Evolutionary conservation across 2,329 filamentous ascomycete species (phyloP), one percentile per base, ranked within the genome.

Genomic region (Microcyclospora tardicrescens): DNA sequence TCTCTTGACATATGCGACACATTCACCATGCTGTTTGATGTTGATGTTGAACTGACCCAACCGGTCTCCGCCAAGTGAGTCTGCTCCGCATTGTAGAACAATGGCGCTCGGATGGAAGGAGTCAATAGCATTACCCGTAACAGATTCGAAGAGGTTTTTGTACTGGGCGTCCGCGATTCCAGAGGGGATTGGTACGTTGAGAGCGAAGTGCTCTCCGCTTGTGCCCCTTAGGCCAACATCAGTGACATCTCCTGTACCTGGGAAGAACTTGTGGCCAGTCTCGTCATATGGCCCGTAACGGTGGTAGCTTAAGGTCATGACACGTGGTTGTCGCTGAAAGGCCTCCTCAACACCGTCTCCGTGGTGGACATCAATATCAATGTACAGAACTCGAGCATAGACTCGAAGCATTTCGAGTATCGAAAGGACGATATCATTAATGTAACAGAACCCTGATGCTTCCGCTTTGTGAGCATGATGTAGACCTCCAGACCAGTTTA

Each of bases 31-130:
- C 11, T 87, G 89, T 58, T 85, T 80, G 43, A 98, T 91, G 59
- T 94, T 93, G 43, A 98, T 76, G 58, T 96, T 98, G 71, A 98
- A 98, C 46, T 86, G 81, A 35, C 91, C 91, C 0, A 98, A 75
- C 15, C 91, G 75, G 62, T 98, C 91, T 45, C 91, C 89, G 30
- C 87, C 89, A 1, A 98, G 73, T 31, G 84, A 93, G 67, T 98
- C 91, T 33, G 89, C 91, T 42, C 91, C 91, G 57, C 91, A 96
- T 62, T 98, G 91, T 2, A 98, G 71, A 6, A 93, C 89, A 53
- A 98, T 93, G 33, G 85, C 89, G 37, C 77, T 77, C 0, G 91
- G 91, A n/a, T 79, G 77, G 66, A 93, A 98, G 45, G 77, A 80
- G 34, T 82, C 75, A 37, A 94, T 77, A 40, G 84, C 83, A 42